phyloP scores from a whole-genome alignment of 2,329 filamentous ascomycete species.

The Exophiala alcalophila region DNA sequence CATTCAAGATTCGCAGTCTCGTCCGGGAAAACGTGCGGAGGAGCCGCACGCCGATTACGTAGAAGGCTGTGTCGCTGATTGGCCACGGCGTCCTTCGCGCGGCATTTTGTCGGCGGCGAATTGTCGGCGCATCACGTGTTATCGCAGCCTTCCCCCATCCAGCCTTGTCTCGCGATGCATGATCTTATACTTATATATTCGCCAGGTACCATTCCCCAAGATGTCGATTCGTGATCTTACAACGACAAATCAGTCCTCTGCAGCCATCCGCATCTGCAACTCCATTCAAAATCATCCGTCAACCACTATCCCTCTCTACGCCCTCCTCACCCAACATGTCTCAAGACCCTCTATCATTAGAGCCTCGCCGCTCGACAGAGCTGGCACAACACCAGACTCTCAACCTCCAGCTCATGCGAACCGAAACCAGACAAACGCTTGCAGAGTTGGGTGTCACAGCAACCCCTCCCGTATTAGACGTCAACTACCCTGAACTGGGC shows the following conservation, averaged over 20 bases:
- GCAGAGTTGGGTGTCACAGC: conserved; percentile 30
- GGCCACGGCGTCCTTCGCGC: conserved; percentile 3
- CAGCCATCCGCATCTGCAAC: neutral
- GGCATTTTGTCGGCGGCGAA: conserved; percentile 12
- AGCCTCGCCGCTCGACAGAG: neutral
- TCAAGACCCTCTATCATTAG: neutral
- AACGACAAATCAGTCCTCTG: conserved; percentile 2
- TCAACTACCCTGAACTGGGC: conserved; percentile 35
- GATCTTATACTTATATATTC: conserved; percentile 8
- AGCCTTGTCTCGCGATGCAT: neutral
- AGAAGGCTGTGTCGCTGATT: neutral
- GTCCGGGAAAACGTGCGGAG: conserved; percentile 4
- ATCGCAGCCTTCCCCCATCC: conserved; percentile 4
- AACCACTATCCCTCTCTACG: neutral
- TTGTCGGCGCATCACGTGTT: conserved; percentile 1
- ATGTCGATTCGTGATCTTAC: neutral
- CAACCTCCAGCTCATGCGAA: conserved; percentile 12
- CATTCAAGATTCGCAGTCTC: neutral
- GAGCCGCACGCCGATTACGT: neutral
- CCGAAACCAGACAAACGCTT: conserved; percentile 29
- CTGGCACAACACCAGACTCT: conserved; percentile 7
- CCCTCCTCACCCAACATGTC: neutral
- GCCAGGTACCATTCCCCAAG: neutral
- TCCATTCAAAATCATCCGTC: neutral
- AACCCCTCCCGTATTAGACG: conserved; percentile 29